Evolutionary conservation across 2,329 filamentous ascomycete species (phyloP).

Genomic region (Hirsutella minnesotensis): DNA sequence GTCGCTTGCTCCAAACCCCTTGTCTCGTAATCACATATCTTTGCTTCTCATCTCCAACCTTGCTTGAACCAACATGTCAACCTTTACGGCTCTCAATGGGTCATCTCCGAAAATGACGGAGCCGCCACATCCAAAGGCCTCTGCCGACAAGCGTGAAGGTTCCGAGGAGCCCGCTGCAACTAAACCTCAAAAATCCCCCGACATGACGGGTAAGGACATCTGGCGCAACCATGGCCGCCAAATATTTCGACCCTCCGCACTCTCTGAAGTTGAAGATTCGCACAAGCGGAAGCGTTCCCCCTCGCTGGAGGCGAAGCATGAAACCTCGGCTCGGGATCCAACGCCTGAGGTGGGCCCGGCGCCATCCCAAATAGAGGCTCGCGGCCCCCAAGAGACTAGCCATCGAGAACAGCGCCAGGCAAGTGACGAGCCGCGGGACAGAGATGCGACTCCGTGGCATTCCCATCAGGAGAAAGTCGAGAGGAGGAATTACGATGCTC

Average conservation of each 20-base stretch:
- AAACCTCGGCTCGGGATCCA: constrained; percentile 19
- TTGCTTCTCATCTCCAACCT: not conserved
- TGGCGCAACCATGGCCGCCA: constrained; percentile 32
- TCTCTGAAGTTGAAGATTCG: constrained; percentile 33
- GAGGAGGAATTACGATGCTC: constrained; percentile 32
- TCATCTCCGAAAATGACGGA: constrained; percentile 32
- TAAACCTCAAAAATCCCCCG: constrained; percentile 14
- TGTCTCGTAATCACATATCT: not conserved
- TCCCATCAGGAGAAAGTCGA: constrained; percentile 34
- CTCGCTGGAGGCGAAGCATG: constrained; percentile 40
- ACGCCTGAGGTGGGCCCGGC: constrained; percentile 20
- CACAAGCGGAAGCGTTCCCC: constrained; percentile 61
- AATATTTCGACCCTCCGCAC: constrained; percentile 25
- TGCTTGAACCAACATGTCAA: constrained; percentile 26
- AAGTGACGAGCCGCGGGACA: constrained; percentile 33
- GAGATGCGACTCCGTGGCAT: constrained; percentile 33
- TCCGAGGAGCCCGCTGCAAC: constrained; percentile 18
- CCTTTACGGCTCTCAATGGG: constrained; percentile 41
- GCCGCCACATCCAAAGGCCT: constrained; percentile 17
- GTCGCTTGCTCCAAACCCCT: not conserved
- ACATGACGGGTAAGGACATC: constrained; percentile 20
- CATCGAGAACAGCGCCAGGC: constrained; percentile 33
- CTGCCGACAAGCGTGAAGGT: constrained; percentile 17
- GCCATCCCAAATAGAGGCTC: constrained; percentile 22
- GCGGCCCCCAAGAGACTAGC: constrained; percentile 29